phyloP scores from a whole-genome alignment of 495 filamentous ascomycete species.

The Alectoria sarmentosa region DNA sequence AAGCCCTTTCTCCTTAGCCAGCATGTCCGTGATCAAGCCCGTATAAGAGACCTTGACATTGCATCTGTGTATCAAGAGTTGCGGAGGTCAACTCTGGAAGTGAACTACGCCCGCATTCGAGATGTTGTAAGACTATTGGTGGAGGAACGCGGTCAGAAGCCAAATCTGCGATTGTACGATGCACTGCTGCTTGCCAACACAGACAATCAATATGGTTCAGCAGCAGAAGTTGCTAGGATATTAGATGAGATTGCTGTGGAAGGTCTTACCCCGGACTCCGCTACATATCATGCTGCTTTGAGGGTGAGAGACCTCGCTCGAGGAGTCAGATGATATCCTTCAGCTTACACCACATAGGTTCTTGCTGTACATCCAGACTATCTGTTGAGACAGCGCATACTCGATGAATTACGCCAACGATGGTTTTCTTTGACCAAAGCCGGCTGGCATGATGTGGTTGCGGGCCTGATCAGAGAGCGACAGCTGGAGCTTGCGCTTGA shows the following conservation, averaged over 20 bases:
- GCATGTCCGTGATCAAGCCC: background rate
- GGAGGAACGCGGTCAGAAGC: slow-evolving; percentile 51
- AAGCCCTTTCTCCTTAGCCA: background rate
- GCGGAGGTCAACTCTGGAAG: slow-evolving; percentile 11
- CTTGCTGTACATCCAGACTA: slow-evolving; percentile 85
- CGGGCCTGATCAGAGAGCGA: slow-evolving; percentile 69
- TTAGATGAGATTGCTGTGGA: slow-evolving; percentile 61
- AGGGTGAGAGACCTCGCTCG: slow-evolving; percentile 42
- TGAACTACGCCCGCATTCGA: slow-evolving; percentile 19
- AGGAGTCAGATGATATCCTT: slow-evolving; percentile 6
- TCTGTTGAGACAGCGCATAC: slow-evolving; percentile 59
- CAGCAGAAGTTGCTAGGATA: slow-evolving; percentile 49
- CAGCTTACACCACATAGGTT: slow-evolving; percentile 40
- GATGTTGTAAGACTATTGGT: slow-evolving; percentile 39
- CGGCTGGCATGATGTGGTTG: slow-evolving; percentile 60
- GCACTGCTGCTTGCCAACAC: slow-evolving; percentile 65
- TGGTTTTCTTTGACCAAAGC: slow-evolving; percentile 60
- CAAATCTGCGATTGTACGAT: slow-evolving; percentile 62
- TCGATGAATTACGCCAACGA: slow-evolving; percentile 59
- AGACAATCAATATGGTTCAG: slow-evolving; percentile 55
- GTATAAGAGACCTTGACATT: slow-evolving; percentile 6
- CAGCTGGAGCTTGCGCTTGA: slow-evolving; percentile 78
- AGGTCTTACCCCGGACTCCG: slow-evolving; percentile 52
- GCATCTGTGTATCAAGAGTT: slow-evolving; percentile 19
- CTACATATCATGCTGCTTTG: slow-evolving; percentile 63